A percentile compares a stretch with the other conserved stretches of the same genome.
Conservation (phyloP, 208 protist species). For the Angomonas ambiguus region DNA sequence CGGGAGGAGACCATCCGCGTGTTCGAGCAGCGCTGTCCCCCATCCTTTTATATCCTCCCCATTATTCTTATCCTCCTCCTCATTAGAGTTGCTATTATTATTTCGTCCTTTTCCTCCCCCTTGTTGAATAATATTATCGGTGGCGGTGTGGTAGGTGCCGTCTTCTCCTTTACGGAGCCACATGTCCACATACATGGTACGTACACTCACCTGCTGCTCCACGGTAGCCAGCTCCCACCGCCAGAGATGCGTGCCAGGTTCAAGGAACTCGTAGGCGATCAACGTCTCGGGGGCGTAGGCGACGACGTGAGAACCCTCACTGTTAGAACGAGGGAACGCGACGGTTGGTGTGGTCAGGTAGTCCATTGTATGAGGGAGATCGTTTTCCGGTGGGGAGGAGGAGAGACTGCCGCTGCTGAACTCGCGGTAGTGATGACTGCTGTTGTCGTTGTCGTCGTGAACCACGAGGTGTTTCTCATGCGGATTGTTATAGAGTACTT, state of each 20-base stretch:
- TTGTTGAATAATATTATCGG: constrained; percentile 15
- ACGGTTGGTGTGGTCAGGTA: background rate
- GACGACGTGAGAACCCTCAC: background rate
- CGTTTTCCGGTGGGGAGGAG: background rate
- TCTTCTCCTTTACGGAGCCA: constrained; percentile 1
- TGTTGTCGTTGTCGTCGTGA: background rate
- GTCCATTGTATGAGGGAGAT: background rate
- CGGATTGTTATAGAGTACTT: no score
- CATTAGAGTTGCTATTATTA: background rate
- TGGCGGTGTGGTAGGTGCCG: constrained; percentile 8
- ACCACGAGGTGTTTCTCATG: no score
- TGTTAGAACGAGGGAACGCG: background rate
- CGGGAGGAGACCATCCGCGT: background rate
- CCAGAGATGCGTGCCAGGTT: constrained; percentile 7
- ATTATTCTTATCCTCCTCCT: background rate
- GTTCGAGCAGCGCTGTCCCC: background rate
- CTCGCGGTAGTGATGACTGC: background rate
- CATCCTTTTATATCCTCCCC: background rate
- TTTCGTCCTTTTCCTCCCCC: constrained; percentile 1
- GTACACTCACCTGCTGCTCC: background rate
- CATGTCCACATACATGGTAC: background rate
- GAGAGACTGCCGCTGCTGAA: background rate
- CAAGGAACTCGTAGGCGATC: constrained; percentile 47
- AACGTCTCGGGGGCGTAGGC: constrained; percentile 22
- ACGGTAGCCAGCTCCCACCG: constrained; percentile 25